phyloP scores from a whole-genome alignment of 345 rosid genomes.

The Melastoma malabathricum region DNA sequence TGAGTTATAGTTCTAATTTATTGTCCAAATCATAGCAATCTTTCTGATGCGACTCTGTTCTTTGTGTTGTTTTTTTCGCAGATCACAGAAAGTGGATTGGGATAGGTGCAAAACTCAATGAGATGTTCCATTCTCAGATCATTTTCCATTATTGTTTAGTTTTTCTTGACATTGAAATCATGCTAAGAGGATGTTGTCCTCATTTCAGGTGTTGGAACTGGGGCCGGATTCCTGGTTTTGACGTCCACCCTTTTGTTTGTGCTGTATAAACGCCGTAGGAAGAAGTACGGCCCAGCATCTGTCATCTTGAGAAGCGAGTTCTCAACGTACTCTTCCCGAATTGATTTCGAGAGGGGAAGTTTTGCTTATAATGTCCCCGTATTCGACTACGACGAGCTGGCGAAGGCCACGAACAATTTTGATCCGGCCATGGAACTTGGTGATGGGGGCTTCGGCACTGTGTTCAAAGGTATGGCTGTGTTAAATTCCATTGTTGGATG shows the following conservation, averaged over 20 bases:
- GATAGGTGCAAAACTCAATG: background rate
- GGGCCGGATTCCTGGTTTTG: background rate
- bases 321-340: conserved; percentile 24
- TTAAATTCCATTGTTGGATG: too few species aligned
- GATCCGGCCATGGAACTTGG: conserved; percentile 66
- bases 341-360: conserved; percentile 34
- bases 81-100: background rate
- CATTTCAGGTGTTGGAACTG: background rate
- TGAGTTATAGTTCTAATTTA: too few species aligned
- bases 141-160: too few species aligned
- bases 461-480: conserved; percentile 48
- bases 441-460: conserved; percentile 91
- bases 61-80: too few species aligned
- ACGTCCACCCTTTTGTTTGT: background rate
- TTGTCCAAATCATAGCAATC: too few species aligned
- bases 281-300: conserved; percentile 17
- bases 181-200: background rate
- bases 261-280: conserved; percentile 9
- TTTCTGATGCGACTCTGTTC: background rate
- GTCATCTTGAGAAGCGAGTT: conserved; percentile 21
- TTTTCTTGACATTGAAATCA: too few species aligned
- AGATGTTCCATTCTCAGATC: too few species aligned
- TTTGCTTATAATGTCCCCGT: conserved; percentile 28
- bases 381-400: conserved; percentile 56
- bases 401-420: conserved; percentile 55